Percentiles rank a stretch among this genome's conserved stretches.
phyloP scores from a whole-genome alignment of 2,329 filamentous ascomycete genomes.

The Penicillium sp. region DNA sequence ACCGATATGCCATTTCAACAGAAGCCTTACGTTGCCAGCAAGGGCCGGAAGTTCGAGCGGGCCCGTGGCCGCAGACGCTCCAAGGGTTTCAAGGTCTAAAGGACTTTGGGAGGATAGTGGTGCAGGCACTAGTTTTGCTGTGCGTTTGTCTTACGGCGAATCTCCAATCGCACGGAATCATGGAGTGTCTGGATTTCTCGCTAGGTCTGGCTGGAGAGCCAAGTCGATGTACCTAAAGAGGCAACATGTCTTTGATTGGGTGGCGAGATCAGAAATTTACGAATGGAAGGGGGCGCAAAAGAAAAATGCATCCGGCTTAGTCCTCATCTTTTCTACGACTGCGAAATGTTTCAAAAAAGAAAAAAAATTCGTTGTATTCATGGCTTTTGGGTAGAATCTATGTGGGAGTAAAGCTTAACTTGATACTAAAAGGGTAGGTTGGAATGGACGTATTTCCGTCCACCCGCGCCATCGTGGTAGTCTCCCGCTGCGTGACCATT shows the following conservation, averaged over 20 bases:
- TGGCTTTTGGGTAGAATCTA: not conserved
- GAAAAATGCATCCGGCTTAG: conserved; percentile 31
- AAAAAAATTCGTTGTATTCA: conserved; percentile 17
- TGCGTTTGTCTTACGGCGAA: conserved; percentile 15
- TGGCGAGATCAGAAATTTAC: conserved; percentile 23
- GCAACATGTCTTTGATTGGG: conserved; percentile 22
- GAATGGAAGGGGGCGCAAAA: conserved; percentile 27
- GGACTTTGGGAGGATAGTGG: conserved; percentile 16
- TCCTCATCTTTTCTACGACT: conserved; percentile 27
- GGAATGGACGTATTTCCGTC: conserved; percentile 58
- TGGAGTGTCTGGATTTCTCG: conserved; percentile 17
- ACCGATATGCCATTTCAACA: conserved; percentile 37
- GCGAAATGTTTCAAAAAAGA: conserved; percentile 25
- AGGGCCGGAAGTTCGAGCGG: conserved; percentile 99
- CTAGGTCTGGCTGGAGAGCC: conserved; percentile 19
- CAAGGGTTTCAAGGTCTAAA: conserved; percentile 99
- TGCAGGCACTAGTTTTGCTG: conserved; percentile 12
- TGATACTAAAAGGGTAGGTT: conserved; percentile 36
- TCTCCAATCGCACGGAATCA: conserved; percentile 10
- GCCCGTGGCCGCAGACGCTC: conserved; percentile 98
- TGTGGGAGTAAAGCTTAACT: not conserved
- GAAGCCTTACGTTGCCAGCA: conserved; percentile 97
- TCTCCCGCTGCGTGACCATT: conserved; percentile 76
- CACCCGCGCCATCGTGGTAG: conserved; percentile 59
- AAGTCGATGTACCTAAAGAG: conserved; percentile 27